These are phyloP conservation scores for Syncephalastrum sp. DNA, from an alignment of 371 early-diverging fungal genomes.

Conservation along the genomic window DNA sequence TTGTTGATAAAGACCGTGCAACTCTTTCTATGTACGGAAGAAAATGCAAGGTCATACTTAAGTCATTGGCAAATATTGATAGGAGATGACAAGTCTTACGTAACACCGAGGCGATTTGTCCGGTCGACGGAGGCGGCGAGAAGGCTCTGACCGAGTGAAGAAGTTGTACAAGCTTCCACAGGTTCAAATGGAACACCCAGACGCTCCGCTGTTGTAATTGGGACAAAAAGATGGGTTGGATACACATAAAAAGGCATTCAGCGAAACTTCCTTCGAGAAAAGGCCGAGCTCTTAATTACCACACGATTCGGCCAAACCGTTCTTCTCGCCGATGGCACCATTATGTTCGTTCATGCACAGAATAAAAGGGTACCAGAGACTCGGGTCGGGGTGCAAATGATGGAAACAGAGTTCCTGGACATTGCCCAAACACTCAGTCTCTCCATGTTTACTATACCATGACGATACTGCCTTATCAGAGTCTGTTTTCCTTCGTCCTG, in stretches of 20 bases:
- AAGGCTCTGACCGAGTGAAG: slow-evolving; percentile 12
- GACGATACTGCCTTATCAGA: neutral
- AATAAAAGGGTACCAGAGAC: slow-evolving; percentile 37
- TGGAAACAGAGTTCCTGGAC: slow-evolving; percentile 51
- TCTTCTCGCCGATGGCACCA: slow-evolving; percentile 17
- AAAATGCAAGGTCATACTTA: neutral
- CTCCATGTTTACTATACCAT: slow-evolving; percentile 42
- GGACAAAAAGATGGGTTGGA: neutral
- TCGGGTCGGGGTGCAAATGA: slow-evolving; percentile 29
- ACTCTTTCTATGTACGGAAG: slow-evolving; percentile 31
- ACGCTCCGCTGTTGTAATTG: slow-evolving; percentile 5
- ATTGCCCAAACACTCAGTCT: slow-evolving; percentile 48
- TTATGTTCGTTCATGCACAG: slow-evolving; percentile 25
- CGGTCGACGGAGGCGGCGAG: slow-evolving; percentile 16
- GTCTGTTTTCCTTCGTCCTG: neutral
- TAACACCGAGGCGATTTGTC: slow-evolving; percentile 24
- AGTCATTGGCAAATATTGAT: no score
- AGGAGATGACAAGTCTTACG: slow-evolving; percentile 21
- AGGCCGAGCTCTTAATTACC: slow-evolving; percentile 12
- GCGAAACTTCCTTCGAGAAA: neutral
- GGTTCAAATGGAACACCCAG: slow-evolving; percentile 15
- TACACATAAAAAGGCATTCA: neutral
- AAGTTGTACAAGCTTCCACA: slow-evolving; percentile 13
- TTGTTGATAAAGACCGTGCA: slow-evolving; percentile 49
- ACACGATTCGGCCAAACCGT: slow-evolving; percentile 14